phyloP scores from a whole-genome alignment of 169 alveolate species.

The Eimeria zaria region DNA sequence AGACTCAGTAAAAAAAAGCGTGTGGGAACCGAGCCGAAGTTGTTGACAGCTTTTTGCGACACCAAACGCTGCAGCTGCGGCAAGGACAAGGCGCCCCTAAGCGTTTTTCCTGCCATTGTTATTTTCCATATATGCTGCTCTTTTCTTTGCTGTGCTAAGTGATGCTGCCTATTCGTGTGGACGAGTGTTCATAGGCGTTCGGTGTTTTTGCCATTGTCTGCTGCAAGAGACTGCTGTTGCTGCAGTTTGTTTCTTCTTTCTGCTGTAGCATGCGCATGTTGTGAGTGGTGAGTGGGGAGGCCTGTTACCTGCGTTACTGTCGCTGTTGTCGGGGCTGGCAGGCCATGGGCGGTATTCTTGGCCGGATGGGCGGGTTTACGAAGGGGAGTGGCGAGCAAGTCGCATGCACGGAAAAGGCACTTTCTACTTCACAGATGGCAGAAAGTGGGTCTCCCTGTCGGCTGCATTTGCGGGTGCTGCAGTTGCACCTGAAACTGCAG shows the following conservation, averaged over 20 bases:
- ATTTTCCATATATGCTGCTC: not conserved
- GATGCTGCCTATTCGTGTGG: not conserved
- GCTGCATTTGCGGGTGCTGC: not conserved
- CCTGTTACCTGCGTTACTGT: not conserved
- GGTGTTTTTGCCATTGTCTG: not conserved
- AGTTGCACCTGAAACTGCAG: constrained; percentile 64
- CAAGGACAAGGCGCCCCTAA: not conserved
- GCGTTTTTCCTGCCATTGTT: not conserved
- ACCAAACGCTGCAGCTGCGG: not conserved
- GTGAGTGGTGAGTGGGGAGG: not conserved
- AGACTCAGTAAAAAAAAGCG: no score
- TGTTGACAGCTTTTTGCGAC: not conserved
- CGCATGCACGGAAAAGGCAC: constrained; percentile 90
- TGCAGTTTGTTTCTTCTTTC: not conserved
- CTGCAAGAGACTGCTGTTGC: not conserved
- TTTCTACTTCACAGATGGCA: constrained; percentile 89
- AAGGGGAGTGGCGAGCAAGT: constrained; percentile 90
- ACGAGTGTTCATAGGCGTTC: not conserved
- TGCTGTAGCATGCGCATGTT: not conserved
- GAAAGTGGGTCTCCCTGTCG: constrained; percentile 59
- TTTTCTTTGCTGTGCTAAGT: not conserved
- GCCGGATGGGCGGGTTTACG: constrained; percentile 91
- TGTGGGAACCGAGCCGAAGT: not conserved
- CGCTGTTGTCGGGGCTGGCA: not conserved
- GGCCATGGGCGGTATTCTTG: constrained; percentile 91